Base-by-base conservation (phyloP, 805 yeast genomes). In the Monosporozyma aerobia region DNA sequence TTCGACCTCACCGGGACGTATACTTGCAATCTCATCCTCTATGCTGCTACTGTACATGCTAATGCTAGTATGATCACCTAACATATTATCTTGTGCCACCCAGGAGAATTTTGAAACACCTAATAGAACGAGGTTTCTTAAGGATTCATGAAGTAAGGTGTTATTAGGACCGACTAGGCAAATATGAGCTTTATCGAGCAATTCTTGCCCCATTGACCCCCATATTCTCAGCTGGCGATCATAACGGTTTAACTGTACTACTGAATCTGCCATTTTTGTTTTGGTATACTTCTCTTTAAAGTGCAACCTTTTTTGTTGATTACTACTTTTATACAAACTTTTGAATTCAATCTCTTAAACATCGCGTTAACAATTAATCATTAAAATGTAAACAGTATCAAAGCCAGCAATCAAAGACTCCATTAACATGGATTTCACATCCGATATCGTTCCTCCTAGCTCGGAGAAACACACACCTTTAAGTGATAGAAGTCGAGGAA, bases 211-310 rank as follows among this genome's bases (percentile, higher is more conserved):
- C 10, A 75, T 67, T 0, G 77, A 61, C 1, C 87, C 90, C 98
- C 98, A 92, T 14, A 92, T 70, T 39, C 97, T 77, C 54, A 92
- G 70, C 64, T 92, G 98, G 40, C 99, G 76, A 67, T 90, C 97
- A 63, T 87, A 90, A 55, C 82, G 82, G 48, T 74, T 73, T 59
- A 62, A 23, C 16, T 43, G 22, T 3, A 35, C 39, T 35, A 4
- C 4, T 13, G 13, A 13, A 14, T 13, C n/a, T 35, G 16, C 16
- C 39, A 35, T 35, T 6, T 14, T 35, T 47, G 22, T 6, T 35
- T 14, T 47, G 22, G 22, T 13, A 10, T 13, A 27, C 23, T 19
- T 41, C 44, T 9, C 8, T 32, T 5, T 32, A 32, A 32, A 32
- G 37, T 11, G 7, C 10, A 30, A 9, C 39, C 13, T 14, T 35